Percentiles rank a stretch among this genome's conserved stretches.
These are phyloP conservation scores for Torulaspora gathmanii DNA, from an alignment of 805 yeast species.

Conservation along the genomic window DNA sequence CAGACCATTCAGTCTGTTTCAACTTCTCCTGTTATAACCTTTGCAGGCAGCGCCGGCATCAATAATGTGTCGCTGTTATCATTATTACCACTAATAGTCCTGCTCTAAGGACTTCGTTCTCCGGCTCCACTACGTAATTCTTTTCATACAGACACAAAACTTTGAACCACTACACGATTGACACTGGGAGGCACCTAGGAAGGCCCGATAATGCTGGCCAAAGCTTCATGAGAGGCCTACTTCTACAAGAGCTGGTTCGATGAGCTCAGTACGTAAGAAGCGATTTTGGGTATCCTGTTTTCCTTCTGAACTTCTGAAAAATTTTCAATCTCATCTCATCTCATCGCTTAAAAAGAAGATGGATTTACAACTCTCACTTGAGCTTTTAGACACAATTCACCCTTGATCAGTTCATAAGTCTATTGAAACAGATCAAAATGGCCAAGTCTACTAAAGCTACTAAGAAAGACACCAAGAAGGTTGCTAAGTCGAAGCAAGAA, in stretches of 20 bases:
- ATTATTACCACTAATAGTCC: slow-evolving; percentile 1
- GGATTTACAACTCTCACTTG: not conserved
- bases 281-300: slow-evolving; percentile 1
- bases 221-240: not conserved
- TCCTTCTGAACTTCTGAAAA: slow-evolving; percentile 8
- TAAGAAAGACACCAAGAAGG: slow-evolving; percentile 32
- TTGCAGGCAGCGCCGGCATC: not conserved
- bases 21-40: not conserved
- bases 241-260: not conserved
- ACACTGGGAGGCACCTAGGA: not conserved
- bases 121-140: not conserved
- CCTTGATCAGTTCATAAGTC: not conserved
- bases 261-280: slow-evolving; percentile 1
- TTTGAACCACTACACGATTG: not conserved
- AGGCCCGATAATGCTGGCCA: not conserved
- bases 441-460: slow-evolving; percentile 28
- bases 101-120: not conserved
- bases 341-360: slow-evolving; percentile 11
- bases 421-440: slow-evolving; percentile 7
- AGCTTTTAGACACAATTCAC: slow-evolving; percentile 1
- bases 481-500: slow-evolving; percentile 22
- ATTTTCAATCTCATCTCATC: slow-evolving; percentile 17
- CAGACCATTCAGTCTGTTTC: not conserved
- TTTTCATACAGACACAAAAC: not conserved
- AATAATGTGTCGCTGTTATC: not conserved